Evolutionary conservation across 2,329 filamentous ascomycete genomes (phyloP).

Genomic region (Colletotrichum gloeosporioides): DNA sequence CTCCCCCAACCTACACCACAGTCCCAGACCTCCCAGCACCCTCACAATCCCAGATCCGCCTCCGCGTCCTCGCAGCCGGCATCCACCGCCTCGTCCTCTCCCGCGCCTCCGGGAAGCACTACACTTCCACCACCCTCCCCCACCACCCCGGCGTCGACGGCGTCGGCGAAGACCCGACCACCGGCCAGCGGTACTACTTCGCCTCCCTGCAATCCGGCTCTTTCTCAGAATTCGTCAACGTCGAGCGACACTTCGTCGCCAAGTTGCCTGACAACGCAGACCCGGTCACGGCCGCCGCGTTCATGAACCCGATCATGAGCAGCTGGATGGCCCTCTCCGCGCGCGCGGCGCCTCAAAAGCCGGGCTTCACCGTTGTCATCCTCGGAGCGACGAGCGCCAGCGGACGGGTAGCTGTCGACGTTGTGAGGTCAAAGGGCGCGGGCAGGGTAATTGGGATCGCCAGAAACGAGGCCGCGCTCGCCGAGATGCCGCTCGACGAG

Average conservation of each 20-base stretch:
- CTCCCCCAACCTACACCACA: conserved; percentile 30
- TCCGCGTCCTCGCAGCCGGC: conserved; percentile 50
- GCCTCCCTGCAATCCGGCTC: conserved; percentile 40
- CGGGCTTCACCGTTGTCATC: conserved; percentile 53
- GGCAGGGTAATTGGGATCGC: conserved; percentile 56
- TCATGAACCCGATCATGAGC: conserved; percentile 60
- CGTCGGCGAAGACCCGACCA: conserved; percentile 49
- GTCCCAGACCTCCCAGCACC: conserved; percentile 35
- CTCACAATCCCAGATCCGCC: conserved; percentile 49
- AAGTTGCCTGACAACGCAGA: conserved; percentile 51
- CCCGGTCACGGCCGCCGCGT: conserved; percentile 53
- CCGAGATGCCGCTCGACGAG: conserved; percentile 49
- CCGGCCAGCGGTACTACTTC: conserved; percentile 57
- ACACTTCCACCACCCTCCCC: conserved; percentile 52
- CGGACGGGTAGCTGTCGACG: conserved; percentile 53
- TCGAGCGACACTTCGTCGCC: conserved; percentile 41
- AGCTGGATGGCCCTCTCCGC: conserved; percentile 62
- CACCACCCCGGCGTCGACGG: conserved; percentile 60
- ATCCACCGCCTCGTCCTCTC: conserved; percentile 59
- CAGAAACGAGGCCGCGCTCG: conserved; percentile 48
- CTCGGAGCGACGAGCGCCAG: conserved; percentile 59
- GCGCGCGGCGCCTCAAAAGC: conserved; percentile 42
- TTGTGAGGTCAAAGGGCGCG: conserved; percentile 55
- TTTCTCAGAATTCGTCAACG: conserved; percentile 54
- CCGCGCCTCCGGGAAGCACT: conserved; percentile 60